Conservation (phyloP, 768 basidiomycete genomes). For the Boletales sp. region DNA sequence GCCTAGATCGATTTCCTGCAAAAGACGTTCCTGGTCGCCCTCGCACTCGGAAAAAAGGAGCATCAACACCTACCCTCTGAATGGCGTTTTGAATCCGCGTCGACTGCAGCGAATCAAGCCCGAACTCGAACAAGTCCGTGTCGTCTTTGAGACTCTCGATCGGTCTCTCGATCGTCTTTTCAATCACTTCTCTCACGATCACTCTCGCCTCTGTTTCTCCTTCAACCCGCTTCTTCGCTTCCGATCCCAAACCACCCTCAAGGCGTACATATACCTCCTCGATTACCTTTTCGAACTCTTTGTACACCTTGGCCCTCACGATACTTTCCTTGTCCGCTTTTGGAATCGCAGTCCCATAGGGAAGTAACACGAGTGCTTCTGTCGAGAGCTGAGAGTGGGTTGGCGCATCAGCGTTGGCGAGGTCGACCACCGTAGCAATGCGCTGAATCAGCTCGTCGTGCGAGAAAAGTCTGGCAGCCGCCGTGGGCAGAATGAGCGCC, state of each 20-base stretch:
- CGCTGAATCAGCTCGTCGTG: slow-evolving; percentile 30
- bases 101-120: slow-evolving; percentile 53
- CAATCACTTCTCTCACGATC: slow-evolving; percentile 14
- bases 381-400: slow-evolving; percentile 48
- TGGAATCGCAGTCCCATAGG: slow-evolving; percentile 45
- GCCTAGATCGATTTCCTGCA: slow-evolving; percentile 15
- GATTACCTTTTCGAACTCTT: slow-evolving; percentile 46
- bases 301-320: slow-evolving; percentile 47
- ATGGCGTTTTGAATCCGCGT: slow-evolving; percentile 47
- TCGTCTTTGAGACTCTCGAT: slow-evolving; percentile 18
- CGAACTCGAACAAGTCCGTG: slow-evolving; percentile 45
- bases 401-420: slow-evolving; percentile 51
- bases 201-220: slow-evolving; percentile 10
- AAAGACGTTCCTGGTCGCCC: background rate
- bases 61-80: slow-evolving; percentile 35
- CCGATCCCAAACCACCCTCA: slow-evolving; percentile 35
- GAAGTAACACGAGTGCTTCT: slow-evolving; percentile 50
- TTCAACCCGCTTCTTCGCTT: slow-evolving; percentile 11
- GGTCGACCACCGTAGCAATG: slow-evolving; percentile 41
- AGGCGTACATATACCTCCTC: slow-evolving; percentile 38
- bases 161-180: slow-evolving; percentile 19
- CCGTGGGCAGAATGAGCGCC: slow-evolving; percentile 47
- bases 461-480: slow-evolving; percentile 28
- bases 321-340: slow-evolving; percentile 51
- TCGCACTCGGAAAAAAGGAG: slow-evolving; percentile 24